phyloP scores from a whole-genome alignment of 495 filamentous ascomycete species.

The Aspergillus panamensis region DNA sequence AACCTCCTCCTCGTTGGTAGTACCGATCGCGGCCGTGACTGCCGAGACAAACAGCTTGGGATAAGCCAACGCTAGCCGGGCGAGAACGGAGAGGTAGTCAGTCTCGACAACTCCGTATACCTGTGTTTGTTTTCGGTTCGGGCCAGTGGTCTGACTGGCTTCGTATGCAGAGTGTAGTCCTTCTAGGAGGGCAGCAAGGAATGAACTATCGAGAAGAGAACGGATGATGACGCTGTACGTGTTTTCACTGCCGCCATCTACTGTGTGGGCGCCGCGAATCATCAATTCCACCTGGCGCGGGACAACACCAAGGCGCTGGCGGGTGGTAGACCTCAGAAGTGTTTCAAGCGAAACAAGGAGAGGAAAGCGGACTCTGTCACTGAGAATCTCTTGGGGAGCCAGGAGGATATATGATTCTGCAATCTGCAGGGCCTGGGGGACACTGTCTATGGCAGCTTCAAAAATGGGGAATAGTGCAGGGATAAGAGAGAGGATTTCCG shows the following conservation, averaged over 20 bases:
- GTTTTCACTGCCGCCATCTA: slow-evolving; percentile 68
- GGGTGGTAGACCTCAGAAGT: slow-evolving; percentile 51
- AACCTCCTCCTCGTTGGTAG: slow-evolving; percentile 45
- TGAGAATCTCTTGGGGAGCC: slow-evolving; percentile 70
- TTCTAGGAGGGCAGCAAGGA: slow-evolving; percentile 63
- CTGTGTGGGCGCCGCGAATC: slow-evolving; percentile 61
- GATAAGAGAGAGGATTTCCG: slow-evolving; percentile 63
- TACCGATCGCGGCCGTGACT: slow-evolving; percentile 29
- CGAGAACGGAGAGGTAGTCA: slow-evolving; percentile 80
- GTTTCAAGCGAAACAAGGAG: slow-evolving; percentile 56
- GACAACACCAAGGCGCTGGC: slow-evolving; percentile 63
- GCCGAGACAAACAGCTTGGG: slow-evolving; percentile 62
- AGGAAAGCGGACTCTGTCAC: slow-evolving; percentile 54
- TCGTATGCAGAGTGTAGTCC: slow-evolving; percentile 68
- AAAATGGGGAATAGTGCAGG: slow-evolving; percentile 68
- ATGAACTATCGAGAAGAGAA: slow-evolving; percentile 64
- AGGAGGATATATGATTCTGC: slow-evolving; percentile 77
- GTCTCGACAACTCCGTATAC: slow-evolving; percentile 69
- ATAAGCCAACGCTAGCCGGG: slow-evolving; percentile 69
- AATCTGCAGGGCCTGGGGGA: slow-evolving; percentile 67
- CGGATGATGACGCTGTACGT: slow-evolving; percentile 60
- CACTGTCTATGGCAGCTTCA: slow-evolving; percentile 63
- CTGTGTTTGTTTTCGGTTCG: slow-evolving; percentile 57
- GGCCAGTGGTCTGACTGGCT: slow-evolving; percentile 72
- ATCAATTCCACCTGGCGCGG: slow-evolving; percentile 66